A percentile compares a stretch with the other conserved stretches of the same genome.
Conservation (phyloP, 805 yeast genomes). For the Metschnikowia orientalis region DNA sequence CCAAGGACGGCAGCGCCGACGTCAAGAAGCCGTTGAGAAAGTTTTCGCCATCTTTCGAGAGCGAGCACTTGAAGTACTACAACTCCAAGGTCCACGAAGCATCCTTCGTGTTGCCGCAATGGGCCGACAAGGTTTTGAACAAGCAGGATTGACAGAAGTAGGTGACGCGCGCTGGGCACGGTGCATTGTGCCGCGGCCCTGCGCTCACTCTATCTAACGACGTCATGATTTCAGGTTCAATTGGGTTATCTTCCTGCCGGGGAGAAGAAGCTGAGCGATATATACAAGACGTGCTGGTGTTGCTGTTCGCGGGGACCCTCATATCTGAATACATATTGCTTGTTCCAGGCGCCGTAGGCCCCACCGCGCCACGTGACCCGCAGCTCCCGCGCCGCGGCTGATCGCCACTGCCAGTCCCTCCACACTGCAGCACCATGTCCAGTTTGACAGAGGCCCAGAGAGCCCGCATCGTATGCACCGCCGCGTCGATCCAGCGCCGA, state of each 20-base stretch:
- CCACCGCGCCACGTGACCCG: too few relatives aligned
- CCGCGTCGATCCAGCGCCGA: not conserved
- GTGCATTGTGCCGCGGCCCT: conserved; percentile 2
- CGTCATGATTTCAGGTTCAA: not conserved
- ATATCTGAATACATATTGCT: too few relatives aligned
- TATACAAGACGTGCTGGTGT: too few relatives aligned
- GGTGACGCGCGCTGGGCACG: not conserved
- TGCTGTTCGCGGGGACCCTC: too few relatives aligned
- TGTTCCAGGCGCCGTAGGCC: too few relatives aligned
- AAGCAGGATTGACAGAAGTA: conserved; percentile 13
- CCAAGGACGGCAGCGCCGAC: conserved; percentile 62
- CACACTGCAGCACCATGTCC: conserved; percentile 13
- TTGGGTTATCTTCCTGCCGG: too few relatives aligned
- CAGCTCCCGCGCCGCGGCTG: too few relatives aligned
- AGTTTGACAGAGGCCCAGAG: conserved; percentile 33
- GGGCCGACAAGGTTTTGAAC: conserved; percentile 59
- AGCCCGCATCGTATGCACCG: conserved; percentile 32
- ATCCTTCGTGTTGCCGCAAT: conserved; percentile 86
- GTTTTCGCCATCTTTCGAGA: conserved; percentile 58
- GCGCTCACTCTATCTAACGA: not conserved
- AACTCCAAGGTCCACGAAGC: conserved; percentile 81
- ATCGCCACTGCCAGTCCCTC: too few relatives aligned
- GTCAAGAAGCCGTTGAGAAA: conserved; percentile 68
- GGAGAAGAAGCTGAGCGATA: too few relatives aligned
- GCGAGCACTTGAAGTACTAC: conserved; percentile 71